These are phyloP conservation scores for Fusarium siculi DNA, from an alignment of 2,329 filamentous ascomycete species.

Conservation along the genomic window DNA sequence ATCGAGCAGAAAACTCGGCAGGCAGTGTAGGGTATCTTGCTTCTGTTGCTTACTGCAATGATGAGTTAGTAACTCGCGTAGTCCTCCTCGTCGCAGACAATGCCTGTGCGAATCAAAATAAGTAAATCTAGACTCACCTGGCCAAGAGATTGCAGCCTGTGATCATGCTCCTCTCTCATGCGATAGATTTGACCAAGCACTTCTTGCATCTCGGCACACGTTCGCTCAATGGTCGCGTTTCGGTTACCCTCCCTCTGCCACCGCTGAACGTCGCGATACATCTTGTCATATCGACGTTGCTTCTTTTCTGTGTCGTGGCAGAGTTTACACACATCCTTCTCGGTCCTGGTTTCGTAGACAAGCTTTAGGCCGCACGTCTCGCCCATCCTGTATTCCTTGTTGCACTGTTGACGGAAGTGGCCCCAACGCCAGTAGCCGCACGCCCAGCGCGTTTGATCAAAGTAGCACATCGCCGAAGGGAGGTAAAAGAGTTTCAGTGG, in stretches of 20 bases:
- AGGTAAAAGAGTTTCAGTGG: too few species aligned
- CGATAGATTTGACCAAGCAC: conserved; percentile 69
- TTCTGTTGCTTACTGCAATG: too few species aligned
- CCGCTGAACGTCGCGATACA: conserved; percentile 77
- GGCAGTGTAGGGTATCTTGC: too few species aligned
- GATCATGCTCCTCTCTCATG: conserved; percentile 56
- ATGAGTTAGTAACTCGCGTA: too few species aligned
- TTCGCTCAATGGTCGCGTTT: conserved; percentile 76
- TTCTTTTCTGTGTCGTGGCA: conserved; percentile 94
- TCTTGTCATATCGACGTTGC: conserved; percentile 77
- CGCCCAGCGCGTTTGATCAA: conserved; percentile 84
- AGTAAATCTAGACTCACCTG: too few species aligned
- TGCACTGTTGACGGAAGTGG: conserved; percentile 91
- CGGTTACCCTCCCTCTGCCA: conserved; percentile 83
- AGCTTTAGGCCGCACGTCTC: conserved; percentile 97
- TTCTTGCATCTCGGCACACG: conserved; percentile 74
- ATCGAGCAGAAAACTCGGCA: too few species aligned
- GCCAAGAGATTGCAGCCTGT: conserved; percentile 49
- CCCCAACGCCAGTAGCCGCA: conserved; percentile 97
- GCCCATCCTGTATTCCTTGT: conserved; percentile 93
- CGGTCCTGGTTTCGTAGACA: conserved; percentile 77
- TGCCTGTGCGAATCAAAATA: too few species aligned
- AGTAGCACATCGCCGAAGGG: conserved; percentile 99
- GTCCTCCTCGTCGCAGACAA: too few species aligned
- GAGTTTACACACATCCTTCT: conserved; percentile 77